These are phyloP conservation scores for Fusarium sulawesiense DNA, from an alignment of 2,329 filamentous ascomycete species.

Conservation along the genomic window DNA sequence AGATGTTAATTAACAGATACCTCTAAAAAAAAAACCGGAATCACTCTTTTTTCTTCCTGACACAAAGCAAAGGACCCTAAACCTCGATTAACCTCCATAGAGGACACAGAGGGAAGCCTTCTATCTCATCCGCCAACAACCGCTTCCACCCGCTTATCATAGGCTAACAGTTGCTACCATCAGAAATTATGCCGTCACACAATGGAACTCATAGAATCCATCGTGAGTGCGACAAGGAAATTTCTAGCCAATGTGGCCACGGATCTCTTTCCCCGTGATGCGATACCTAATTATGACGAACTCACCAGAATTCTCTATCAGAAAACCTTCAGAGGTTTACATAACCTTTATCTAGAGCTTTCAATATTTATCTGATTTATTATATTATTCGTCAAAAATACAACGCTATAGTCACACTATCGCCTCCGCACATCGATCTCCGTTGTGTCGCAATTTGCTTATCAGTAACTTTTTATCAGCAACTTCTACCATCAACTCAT, in stretches of 20 bases:
- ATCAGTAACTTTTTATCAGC: slow-evolving; percentile 15
- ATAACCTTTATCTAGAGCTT: not conserved
- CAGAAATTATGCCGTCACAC: slow-evolving; percentile 25
- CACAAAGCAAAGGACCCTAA: not conserved
- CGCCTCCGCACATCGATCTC: slow-evolving; percentile 36
- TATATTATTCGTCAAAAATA: not conserved
- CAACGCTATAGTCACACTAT: not conserved
- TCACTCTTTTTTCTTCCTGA: not conserved
- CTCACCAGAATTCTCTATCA: not conserved
- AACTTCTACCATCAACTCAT: slow-evolving; percentile 22
- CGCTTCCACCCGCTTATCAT: slow-evolving; percentile 35
- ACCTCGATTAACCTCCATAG: not conserved
- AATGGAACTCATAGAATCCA: not conserved
- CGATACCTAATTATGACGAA: slow-evolving; percentile 16
- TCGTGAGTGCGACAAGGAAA: slow-evolving; percentile 12
- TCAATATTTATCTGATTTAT: not conserved
- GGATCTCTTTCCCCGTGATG: slow-evolving; percentile 24
- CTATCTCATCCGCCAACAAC: slow-evolving; percentile 30
- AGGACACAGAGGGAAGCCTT: not conserved
- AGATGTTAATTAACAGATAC: not conserved
- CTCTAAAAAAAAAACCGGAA: not conserved
- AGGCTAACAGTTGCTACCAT: not conserved
- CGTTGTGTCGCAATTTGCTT: slow-evolving; percentile 29
- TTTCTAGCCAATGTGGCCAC: slow-evolving; percentile 28
- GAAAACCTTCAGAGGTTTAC: not conserved